Conservation (phyloP, 148 eudicot genomes). For the Rhododendron kiyosumense region DNA sequence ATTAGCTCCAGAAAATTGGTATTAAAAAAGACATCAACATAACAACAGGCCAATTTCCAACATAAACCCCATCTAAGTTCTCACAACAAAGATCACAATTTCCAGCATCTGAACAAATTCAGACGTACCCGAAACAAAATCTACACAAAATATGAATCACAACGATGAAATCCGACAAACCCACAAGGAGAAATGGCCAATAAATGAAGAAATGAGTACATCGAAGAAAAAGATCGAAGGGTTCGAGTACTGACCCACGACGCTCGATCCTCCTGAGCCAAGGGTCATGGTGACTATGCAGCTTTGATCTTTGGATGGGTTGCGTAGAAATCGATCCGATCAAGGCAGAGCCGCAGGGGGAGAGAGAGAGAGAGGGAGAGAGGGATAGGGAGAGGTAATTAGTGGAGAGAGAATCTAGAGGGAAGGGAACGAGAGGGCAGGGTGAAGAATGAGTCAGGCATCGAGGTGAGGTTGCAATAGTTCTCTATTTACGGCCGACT, state of each 20-base stretch:
- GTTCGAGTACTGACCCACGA: neutral
- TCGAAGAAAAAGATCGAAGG: neutral
- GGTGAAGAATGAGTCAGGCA: neutral
- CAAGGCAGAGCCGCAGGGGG: neutral
- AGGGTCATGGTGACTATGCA: neutral
- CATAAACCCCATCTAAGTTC: constrained; percentile 5
- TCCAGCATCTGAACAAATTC: neutral
- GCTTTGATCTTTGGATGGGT: neutral
- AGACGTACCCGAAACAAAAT: neutral
- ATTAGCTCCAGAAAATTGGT: neutral
- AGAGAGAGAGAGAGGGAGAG: neutral
- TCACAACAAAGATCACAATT: neutral
- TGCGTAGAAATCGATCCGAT: constrained; percentile 4
- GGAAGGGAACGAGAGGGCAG: neutral
- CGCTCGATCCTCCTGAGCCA: constrained; percentile 8
- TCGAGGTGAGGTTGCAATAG: neutral
- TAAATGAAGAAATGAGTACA: neutral
- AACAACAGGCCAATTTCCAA: neutral
- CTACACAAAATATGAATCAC: neutral
- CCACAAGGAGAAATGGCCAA: neutral
- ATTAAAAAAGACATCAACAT: neutral
- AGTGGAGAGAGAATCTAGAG: neutral
- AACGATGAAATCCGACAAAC: neutral
- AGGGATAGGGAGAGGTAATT: neutral
- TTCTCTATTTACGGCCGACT: neutral